Evolutionary conservation across 1,284 basidiomycete genomes (phyloP).

Genomic region (Kalmanozyma brasiliensis): DNA sequence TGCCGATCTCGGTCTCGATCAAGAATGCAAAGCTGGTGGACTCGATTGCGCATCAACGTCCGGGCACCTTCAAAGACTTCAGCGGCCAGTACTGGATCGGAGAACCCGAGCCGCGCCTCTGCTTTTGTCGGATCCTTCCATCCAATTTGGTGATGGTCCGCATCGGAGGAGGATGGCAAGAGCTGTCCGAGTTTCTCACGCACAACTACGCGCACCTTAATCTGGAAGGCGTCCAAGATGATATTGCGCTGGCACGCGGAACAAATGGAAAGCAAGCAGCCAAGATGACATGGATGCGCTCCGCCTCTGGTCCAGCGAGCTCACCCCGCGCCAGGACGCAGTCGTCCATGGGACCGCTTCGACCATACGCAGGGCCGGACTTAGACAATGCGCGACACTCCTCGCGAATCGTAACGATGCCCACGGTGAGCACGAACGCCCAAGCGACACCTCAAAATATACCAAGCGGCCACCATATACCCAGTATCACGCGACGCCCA

Average conservation of each 20-base stretch:
- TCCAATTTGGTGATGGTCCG: conserved; percentile 66
- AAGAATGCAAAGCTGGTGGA: conserved; percentile 13
- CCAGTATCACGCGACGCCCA: not conserved
- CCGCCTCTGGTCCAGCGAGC: conserved; percentile 27
- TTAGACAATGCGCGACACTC: conserved; percentile 1
- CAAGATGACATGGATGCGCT: conserved; percentile 23
- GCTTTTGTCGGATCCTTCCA: conserved; percentile 64
- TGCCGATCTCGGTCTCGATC: conserved; percentile 73
- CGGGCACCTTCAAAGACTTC: conserved; percentile 23
- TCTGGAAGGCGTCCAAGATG: not conserved
- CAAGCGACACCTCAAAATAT: not conserved
- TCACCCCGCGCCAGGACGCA: conserved; percentile 12
- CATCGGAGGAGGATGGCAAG: conserved; percentile 67
- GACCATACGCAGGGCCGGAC: conserved; percentile 1
- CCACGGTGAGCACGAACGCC: conserved; percentile 3
- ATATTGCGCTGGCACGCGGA: not conserved
- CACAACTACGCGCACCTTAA: conserved; percentile 47
- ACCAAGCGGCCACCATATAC: not conserved
- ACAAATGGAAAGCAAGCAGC: not conserved
- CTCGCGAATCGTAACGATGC: conserved; percentile 31
- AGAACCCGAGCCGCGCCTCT: conserved; percentile 60
- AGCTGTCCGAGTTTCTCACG: conserved; percentile 57
- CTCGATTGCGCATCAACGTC: not conserved
- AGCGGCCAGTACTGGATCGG: conserved; percentile 63
- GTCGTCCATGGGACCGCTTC: conserved; percentile 18